Evolutionary conservation across 352 stramenopile species (phyloP).

Genomic region (Thraustochytrium striatum): DNA sequence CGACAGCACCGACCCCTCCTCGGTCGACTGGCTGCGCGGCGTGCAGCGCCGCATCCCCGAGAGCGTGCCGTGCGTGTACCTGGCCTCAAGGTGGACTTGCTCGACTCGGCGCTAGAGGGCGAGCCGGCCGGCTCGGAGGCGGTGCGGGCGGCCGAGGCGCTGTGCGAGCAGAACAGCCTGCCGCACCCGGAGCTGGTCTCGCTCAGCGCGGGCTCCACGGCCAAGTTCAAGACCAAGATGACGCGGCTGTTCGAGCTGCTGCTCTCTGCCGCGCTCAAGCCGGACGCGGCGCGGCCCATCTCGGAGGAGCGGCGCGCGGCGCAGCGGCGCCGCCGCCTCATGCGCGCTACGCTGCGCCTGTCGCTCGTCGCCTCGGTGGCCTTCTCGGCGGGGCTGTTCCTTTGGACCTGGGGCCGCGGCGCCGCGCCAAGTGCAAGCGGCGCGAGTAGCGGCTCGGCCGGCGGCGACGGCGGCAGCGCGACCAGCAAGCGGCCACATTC

Average conservation of each 20-base stretch:
- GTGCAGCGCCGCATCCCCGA: constrained; percentile 38
- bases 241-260: constrained; percentile 29
- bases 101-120: not conserved
- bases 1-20: constrained; percentile 44
- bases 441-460: not conserved
- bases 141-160: constrained; percentile 18
- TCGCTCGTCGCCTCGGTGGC: constrained; percentile 7
- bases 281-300: constrained; percentile 21
- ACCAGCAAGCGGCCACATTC: not conserved
- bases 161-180: constrained; percentile 27
- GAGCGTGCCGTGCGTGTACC: constrained; percentile 18
- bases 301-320: constrained; percentile 28
- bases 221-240: not conserved
- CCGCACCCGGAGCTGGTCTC: constrained; percentile 18
- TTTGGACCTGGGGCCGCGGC: not conserved
- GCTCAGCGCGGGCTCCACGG: not conserved
- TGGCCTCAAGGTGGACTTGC: constrained; percentile 30
- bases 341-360: constrained; percentile 25
- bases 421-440: not conserved
- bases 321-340: not conserved
- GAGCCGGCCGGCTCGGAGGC: not conserved
- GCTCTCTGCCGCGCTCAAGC: not conserved
- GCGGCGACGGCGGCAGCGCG: not conserved
- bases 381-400: not conserved
- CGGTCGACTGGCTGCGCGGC: constrained; percentile 24